A percentile compares a stretch with the other conserved stretches of the same genome.
Evolutionary conservation across 306 rosid species (phyloP).

Genomic region (Abrus pulchellus): DNA sequence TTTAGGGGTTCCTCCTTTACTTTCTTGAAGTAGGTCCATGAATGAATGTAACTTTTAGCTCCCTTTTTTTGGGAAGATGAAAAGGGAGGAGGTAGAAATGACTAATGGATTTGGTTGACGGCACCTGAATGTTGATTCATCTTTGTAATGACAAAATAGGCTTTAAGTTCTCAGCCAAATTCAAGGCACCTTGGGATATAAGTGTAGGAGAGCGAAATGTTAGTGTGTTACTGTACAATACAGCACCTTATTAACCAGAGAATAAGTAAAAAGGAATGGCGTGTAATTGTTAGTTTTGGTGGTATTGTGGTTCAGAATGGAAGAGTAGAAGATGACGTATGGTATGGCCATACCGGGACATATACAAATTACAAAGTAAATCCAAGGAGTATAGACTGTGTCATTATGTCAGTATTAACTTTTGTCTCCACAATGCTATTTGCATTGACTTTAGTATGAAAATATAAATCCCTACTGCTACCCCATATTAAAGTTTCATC

Average conservation of each 20-base stretch:
- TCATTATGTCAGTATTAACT: neutral
- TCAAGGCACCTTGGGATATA: neutral
- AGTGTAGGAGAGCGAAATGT: neutral
- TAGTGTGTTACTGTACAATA: neutral
- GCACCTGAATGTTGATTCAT: neutral
- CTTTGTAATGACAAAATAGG: neutral
- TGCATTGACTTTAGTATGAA: neutral
- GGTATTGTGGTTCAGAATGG: neutral
- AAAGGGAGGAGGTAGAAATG: too few relatives aligned
- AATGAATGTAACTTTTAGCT: neutral
- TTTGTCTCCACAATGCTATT: neutral
- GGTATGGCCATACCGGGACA: neutral
- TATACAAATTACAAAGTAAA: constrained; percentile 2
- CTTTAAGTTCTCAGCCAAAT: neutral
- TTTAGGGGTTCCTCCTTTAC: constrained; percentile 29
- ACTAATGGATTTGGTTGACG: too few relatives aligned
- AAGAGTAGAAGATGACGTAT: neutral
- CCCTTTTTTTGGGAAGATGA: neutral
- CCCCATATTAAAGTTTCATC: neutral
- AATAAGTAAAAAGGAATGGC: neutral
- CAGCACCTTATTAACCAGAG: neutral
- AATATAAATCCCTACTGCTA: neutral
- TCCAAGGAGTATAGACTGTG: neutral
- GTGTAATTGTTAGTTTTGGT: neutral
- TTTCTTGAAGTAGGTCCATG: neutral